Evolutionary conservation across 768 basidiomycete genomes (phyloP).

Genomic region (Suillus subalutaceus): DNA sequence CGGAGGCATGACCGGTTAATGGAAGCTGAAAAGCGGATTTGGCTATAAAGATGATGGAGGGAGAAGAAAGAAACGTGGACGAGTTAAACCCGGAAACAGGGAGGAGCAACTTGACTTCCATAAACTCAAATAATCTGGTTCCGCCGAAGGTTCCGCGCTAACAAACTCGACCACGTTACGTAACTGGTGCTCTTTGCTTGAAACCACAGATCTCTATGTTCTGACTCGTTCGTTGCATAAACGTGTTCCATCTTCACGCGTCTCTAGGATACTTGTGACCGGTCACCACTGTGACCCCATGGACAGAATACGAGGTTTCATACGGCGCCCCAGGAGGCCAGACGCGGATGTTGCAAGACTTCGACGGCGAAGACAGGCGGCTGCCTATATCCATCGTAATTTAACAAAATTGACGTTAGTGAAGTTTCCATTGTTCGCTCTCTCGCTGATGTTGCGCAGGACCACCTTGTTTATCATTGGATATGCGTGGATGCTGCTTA

Average conservation of each 20-base stretch:
- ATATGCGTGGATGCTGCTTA: conserved; percentile 80
- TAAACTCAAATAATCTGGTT: conserved; percentile 8
- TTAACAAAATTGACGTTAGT: conserved; percentile 37
- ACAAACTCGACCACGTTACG: background rate
- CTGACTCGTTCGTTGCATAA: background rate
- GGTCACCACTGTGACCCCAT: conserved; percentile 10
- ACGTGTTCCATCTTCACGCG: conserved; percentile 1
- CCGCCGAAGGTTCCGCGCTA: background rate
- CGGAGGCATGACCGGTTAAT: conserved; percentile 44
- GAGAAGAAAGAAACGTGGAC: conserved; percentile 8
- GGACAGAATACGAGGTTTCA: conserved; percentile 25
- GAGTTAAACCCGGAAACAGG: conserved; percentile 6
- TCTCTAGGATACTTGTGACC: background rate
- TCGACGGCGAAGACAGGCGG: conserved; percentile 45
- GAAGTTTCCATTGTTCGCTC: background rate
- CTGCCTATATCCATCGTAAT: conserved; percentile 35
- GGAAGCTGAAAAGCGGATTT: background rate
- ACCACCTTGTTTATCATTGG: conserved; percentile 61
- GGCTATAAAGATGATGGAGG: background rate
- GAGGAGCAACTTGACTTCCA: conserved; percentile 4
- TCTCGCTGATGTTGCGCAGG: conserved; percentile 39
- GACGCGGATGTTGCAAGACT: conserved; percentile 45
- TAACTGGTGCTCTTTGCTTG: background rate
- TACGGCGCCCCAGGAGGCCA: conserved; percentile 22
- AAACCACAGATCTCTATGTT: conserved; percentile 1